Evolutionary conservation across 1,284 basidiomycete genomes (phyloP), one percentile per base, ranked within the genome.

Genomic region (Ustilago loliicola): DNA sequence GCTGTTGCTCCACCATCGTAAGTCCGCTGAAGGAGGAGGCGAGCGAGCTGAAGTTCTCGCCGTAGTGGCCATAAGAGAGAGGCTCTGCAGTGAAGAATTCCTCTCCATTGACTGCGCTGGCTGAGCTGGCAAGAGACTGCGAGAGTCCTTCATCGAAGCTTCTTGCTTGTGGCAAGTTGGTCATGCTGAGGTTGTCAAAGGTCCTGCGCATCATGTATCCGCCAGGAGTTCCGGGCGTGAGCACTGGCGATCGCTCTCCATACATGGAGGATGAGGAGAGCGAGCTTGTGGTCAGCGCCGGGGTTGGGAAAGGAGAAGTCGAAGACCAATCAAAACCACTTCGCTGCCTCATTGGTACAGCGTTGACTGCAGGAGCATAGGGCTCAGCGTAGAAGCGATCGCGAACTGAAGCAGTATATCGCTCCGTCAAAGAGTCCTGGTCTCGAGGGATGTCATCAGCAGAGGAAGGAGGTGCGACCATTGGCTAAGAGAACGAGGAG

Each of bases 231-330:
- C 58, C 45, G 3, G 66, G 19, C 2, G 56, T 50, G 9, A 61
- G 54, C 13, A 61, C 29, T 1, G 71, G 71, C 4, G 71, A 73
- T 17, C 62, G 56, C 42, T 68, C 71, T 54, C 71, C 71, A 23
- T 38, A 42, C 9, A 65, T 38, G 1, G 71, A 68, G 1, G 71
- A 73, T 19, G 71, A 68, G 1, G 71, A 73, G n/a, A 73, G 42
- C 8, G 71, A 68, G 61, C 71, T 73, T 5, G 65, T 54, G 0
- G 71, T 73, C 17, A 73, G 58, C 23, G 65, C 53, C 5, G 71
- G 71, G 2, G 71, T 73, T 0, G 66, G 65, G 23, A 73, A 65
- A 0, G 65, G 66, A 10, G 71, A 65, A 4, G 71, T 68, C 8
- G 40, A 52, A 9, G 65, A 52, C 71, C 71, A 73, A 15, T 50